Evolutionary conservation across 805 yeast species (phyloP), one percentile per base, ranked within the genome.

Genomic region (Candida corydali): DNA sequence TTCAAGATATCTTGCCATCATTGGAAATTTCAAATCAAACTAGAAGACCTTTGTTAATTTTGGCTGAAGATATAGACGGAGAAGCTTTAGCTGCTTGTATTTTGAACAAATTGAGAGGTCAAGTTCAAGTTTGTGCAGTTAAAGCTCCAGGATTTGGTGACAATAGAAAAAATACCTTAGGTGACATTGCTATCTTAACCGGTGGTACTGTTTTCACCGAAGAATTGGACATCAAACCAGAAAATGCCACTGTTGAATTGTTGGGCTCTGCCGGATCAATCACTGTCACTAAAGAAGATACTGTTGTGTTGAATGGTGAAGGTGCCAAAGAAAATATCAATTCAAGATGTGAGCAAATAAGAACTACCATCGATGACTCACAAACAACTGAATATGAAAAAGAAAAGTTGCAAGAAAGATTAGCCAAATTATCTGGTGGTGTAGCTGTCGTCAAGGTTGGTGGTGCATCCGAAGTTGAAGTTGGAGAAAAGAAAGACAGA

Each of bases 71-170:
- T 56, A 75, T 93, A 43, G 98, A 91, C 54, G 98, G 98, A 54
- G 98, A 93, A 73, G 98, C 98, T 33, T 76, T 93, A 44, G 98
- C 98, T 51, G 97, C 97, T 47, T 88, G 98, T 69, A 83, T 93
- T 54, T 76, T 93, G 63, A 93, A 93, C 79, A 93, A 93, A 73
- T 77, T 93, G 59, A 85, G 97, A 73, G 97, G 97, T 50, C 98
- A 91, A 73, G 97, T 93, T 43, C 94, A 87, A 68, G 97, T 93
- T 43, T 85, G 93, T 61, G 94, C 93, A 51, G 96, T 93, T 49
- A 91, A 89, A 76, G 96, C 98, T 23, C 98, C 98, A 54, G 98
- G 98, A 36, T 93, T 91, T 57, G 98, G 98, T 65, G 98, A 93
- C 73, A 89, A 93, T 81, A 84, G 97, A 73, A 86, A 86, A 77